A percentile compares a stretch with the other conserved stretches of the same genome.
Conservation (phyloP, 2,329 filamentous ascomycete species). For the Beauveria brongniartii region DNA sequence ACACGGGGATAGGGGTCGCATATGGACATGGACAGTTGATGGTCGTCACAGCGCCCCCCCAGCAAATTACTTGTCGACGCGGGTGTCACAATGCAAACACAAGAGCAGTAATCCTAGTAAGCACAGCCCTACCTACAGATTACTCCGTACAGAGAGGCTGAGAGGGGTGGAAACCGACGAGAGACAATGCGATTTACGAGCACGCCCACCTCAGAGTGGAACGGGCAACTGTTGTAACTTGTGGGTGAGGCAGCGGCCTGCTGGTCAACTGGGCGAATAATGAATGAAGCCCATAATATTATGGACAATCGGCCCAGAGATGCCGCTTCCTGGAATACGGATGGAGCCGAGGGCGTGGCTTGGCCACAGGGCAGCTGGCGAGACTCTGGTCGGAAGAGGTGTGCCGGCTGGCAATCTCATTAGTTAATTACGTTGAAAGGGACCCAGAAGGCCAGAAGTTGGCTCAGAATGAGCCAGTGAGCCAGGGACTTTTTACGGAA, state of each 20-base stretch:
- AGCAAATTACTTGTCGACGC: constrained; percentile 3
- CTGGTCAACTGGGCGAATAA: no score
- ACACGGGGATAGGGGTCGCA: constrained; percentile 1
- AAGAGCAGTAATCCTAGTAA: not conserved
- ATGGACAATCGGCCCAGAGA: constrained; percentile 4
- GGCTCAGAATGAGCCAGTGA: not conserved
- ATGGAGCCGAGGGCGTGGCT: constrained; percentile 8
- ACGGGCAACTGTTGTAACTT: not conserved
- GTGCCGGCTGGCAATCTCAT: constrained; percentile 6
- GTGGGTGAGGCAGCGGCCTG: no score
- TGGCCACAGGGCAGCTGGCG: constrained; percentile 4
- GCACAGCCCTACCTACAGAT: constrained; percentile 5
- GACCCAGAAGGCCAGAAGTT: not conserved
- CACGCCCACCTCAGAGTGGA: not conserved
- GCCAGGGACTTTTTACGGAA: constrained; percentile 2
- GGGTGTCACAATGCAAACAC: not conserved
- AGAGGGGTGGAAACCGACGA: not conserved
- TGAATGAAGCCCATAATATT: not conserved
- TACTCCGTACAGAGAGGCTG: not conserved
- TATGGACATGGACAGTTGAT: not conserved
- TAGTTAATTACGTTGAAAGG: no score
- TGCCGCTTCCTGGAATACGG: constrained; percentile 6
- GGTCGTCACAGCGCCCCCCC: not conserved
- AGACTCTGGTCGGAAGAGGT: not conserved
- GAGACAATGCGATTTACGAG: not conserved